Conservation (phyloP, 1,284 basidiomycete genomes). For the Pseudozyma sp. region DNA sequence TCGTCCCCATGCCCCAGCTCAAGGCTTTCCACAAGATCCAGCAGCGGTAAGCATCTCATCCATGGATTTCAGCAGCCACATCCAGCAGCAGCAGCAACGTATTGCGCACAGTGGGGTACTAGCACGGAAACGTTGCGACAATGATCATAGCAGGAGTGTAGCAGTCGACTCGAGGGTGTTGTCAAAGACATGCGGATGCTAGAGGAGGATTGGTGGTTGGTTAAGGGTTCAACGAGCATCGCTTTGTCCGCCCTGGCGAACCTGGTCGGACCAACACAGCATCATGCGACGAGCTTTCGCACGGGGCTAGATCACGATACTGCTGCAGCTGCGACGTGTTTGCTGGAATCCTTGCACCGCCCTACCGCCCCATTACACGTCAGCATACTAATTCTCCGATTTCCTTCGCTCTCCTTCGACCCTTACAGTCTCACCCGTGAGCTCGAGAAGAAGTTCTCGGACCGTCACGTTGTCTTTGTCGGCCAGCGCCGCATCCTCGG, state of each 20-base stretch:
- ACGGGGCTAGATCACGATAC: no score
- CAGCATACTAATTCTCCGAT: constrained; percentile 19
- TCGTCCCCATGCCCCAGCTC: constrained; percentile 95
- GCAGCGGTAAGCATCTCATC: constrained; percentile 79
- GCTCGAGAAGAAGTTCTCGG: constrained; percentile 99
- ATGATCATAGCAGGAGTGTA: no score
- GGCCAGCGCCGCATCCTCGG: constrained; percentile 98
- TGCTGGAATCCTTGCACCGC: neutral
- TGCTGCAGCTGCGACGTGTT: constrained; percentile 4
- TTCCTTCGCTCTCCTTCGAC: neutral
- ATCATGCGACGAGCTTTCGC: no score
- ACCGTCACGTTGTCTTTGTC: constrained; percentile 98
- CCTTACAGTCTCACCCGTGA: constrained; percentile 88
- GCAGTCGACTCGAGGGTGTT: no score
- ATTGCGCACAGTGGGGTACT: no score
- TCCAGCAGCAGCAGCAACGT: constrained; percentile 14
- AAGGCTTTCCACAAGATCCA: constrained; percentile 99
- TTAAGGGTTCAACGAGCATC: no score
- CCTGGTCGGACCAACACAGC: no score
- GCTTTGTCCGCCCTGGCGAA: no score
- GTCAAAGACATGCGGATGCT: no score
- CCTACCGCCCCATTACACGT: neutral
- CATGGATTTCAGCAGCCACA: constrained; percentile 5
- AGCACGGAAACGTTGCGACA: no score
- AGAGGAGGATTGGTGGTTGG: no score